A percentile compares a stretch with the other conserved stretches of the same genome.
phyloP scores from a whole-genome alignment of 352 stramenopile species.

The Pythium monospermum region DNA sequence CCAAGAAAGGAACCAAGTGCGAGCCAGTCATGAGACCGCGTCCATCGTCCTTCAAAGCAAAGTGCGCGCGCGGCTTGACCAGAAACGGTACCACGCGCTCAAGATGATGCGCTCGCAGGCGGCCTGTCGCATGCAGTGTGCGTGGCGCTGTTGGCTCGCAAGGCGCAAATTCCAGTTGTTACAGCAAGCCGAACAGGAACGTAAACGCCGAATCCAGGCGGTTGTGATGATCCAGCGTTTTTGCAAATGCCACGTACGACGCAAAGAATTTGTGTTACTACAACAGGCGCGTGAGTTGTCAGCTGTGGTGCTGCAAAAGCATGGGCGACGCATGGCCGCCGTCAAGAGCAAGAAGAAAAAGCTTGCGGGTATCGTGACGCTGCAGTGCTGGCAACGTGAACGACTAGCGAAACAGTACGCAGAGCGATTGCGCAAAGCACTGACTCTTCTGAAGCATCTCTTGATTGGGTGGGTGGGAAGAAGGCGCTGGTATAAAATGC shows the following conservation, averaged over 20 bases:
- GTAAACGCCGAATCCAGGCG: conserved; percentile 6
- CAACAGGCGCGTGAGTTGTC: conserved; percentile 32
- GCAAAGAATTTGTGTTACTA: conserved; percentile 33
- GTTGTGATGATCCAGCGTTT: conserved; percentile 35
- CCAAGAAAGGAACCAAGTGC: conserved; percentile 28
- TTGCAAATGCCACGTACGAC: conserved; percentile 29
- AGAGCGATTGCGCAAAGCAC: conserved; percentile 12
- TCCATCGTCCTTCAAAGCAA: conserved; percentile 63
- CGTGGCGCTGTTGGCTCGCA: conserved; percentile 19
- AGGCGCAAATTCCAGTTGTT: conserved; percentile 14
- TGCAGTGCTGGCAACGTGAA: conserved; percentile 43
- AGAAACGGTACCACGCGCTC: conserved; percentile 52
- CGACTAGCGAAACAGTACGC: conserved; percentile 6
- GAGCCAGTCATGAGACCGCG: conserved; percentile 32
- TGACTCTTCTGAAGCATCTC: conserved; percentile 2
- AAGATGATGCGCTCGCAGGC: conserved; percentile 40
- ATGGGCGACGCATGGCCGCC: conserved; percentile 26
- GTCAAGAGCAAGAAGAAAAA: conserved; percentile 1
- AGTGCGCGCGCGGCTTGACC: conserved; percentile 45
- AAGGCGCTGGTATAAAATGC: conserved; percentile 16
- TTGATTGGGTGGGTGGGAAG: conserved; percentile 23
- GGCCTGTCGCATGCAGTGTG: conserved; percentile 39
- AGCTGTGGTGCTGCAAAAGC: conserved; percentile 45
- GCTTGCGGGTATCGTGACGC: conserved; percentile 8
- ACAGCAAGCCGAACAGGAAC: conserved; percentile 10